phyloP scores from a whole-genome alignment of 2,329 filamentous ascomycete species.

The Pseudogymnoascus sp. region DNA sequence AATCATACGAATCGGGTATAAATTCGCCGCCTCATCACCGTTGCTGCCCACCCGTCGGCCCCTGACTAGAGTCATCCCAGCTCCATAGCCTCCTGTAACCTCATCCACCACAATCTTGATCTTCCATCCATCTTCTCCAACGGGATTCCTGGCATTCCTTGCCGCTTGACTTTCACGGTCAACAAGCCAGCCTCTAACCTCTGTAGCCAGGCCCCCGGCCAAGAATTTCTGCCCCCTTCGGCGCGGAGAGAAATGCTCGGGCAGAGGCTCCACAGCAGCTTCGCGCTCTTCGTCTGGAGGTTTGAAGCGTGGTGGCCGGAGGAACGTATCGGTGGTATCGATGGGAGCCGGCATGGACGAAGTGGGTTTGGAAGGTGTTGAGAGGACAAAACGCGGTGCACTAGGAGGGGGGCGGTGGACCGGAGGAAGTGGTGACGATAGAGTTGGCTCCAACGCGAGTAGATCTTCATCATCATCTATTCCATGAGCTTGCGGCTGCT shows the following conservation, averaged over 20 bases:
- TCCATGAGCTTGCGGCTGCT: background rate
- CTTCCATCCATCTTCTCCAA: constrained; percentile 21
- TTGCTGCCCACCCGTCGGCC: constrained; percentile 19
- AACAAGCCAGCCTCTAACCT: constrained; percentile 41
- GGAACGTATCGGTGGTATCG: constrained; percentile 15
- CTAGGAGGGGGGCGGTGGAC: constrained; percentile 16
- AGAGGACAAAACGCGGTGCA: constrained; percentile 25
- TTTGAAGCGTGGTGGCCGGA: constrained; percentile 27
- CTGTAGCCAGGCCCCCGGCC: constrained; percentile 39
- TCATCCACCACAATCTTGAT: constrained; percentile 24
- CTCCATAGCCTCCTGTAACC: constrained; percentile 17
- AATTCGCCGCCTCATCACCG: constrained; percentile 12
- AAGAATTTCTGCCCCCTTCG: constrained; percentile 40
- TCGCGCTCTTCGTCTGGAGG: constrained; percentile 18
- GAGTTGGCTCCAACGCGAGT: constrained; percentile 17
- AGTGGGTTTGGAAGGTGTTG: constrained; percentile 18
- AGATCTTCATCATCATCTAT: constrained; percentile 10
- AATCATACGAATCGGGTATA: constrained; percentile 18
- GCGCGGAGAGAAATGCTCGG: constrained; percentile 45
- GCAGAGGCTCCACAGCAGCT: constrained; percentile 29
- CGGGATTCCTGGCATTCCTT: constrained; percentile 13
- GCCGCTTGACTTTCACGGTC: constrained; percentile 26
- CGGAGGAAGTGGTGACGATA: constrained; percentile 22
- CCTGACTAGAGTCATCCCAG: constrained; percentile 23
- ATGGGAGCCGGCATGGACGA: constrained; percentile 4